phyloP scores from a whole-genome alignment of 2,329 filamentous ascomycete genomes.

The Fusarium sp. region DNA sequence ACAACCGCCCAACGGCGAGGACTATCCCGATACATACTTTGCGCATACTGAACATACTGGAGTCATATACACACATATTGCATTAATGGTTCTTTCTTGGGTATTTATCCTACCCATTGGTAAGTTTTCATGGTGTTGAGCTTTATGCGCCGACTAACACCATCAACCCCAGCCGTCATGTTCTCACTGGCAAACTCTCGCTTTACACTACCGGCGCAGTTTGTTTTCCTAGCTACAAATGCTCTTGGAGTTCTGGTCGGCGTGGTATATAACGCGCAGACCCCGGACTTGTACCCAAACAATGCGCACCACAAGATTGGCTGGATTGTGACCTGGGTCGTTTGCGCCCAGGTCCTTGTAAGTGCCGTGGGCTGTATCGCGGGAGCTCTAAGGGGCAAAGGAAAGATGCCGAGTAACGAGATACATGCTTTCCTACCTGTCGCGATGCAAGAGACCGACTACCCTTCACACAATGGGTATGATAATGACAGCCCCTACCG shows the following conservation, averaged over 20 bases:
- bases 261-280: conserved; percentile 78
- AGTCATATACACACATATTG: conserved; percentile 74
- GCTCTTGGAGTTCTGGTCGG: conserved; percentile 70
- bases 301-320: conserved; percentile 90
- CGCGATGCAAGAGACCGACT: conserved; percentile 50
- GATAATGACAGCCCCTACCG: conserved; percentile 60
- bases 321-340: conserved; percentile 81
- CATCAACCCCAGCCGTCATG: conserved; percentile 72
- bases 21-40: conserved; percentile 66
- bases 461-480: conserved; percentile 51
- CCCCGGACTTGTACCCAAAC: conserved; percentile 84
- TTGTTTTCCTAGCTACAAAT: conserved; percentile 71
- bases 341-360: conserved; percentile 74
- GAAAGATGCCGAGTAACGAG: background rate
- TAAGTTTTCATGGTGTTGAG: conserved; percentile 51
- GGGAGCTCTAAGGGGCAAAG: conserved; percentile 7
- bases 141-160: conserved; percentile 6
- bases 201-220: conserved; percentile 73
- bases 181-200: conserved; percentile 83
- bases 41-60: conserved; percentile 59
- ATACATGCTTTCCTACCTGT: conserved; percentile 68
- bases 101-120: conserved; percentile 75
- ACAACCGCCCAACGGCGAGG: conserved; percentile 39
- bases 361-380: conserved; percentile 70
- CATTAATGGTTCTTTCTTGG: conserved; percentile 76